Percentiles rank a stretch among this genome's conserved stretches.
Conservation (phyloP, 2,329 filamentous ascomycete genomes). For the Penicillium sp. region DNA sequence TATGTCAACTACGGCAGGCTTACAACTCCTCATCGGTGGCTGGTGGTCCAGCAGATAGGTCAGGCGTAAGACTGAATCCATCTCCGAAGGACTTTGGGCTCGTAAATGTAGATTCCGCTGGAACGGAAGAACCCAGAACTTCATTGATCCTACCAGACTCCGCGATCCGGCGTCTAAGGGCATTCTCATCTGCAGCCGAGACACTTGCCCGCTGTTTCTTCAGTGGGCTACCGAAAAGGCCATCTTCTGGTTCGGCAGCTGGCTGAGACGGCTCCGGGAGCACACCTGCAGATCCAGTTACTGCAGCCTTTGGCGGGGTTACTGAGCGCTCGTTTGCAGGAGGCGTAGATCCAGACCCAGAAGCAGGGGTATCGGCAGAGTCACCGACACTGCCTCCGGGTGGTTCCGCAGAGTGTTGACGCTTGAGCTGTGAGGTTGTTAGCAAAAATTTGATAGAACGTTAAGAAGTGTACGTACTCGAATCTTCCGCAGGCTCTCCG, state of each 20-base stretch:
- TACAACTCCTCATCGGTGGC: slow-evolving; percentile 33
- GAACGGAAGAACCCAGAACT: slow-evolving; percentile 27
- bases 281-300: slow-evolving; percentile 12
- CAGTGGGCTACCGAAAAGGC: slow-evolving; percentile 46
- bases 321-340: slow-evolving; percentile 35
- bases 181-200: slow-evolving; percentile 42
- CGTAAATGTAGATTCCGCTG: slow-evolving; percentile 8
- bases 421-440: slow-evolving; percentile 55
- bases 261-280: slow-evolving; percentile 23
- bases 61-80: slow-evolving; percentile 3
- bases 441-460: slow-evolving; percentile 3
- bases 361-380: slow-evolving; percentile 38
- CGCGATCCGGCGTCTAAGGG: slow-evolving; percentile 42
- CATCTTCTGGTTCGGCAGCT: slow-evolving; percentile 28
- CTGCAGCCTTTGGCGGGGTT: slow-evolving; percentile 34
- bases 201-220: slow-evolving; percentile 49
- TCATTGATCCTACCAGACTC: slow-evolving; percentile 40
- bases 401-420: slow-evolving; percentile 63
- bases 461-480: slow-evolving; percentile 50
- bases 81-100: slow-evolving; percentile 18
- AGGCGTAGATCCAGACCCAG: slow-evolving; percentile 38
- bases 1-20: not conserved
- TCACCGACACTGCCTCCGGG: slow-evolving; percentile 36
- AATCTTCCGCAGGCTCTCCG: slow-evolving; percentile 64
- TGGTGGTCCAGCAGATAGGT: slow-evolving; percentile 15